phyloP scores from a whole-genome alignment of 2,329 filamentous ascomycete genomes.

The Talaromyces verruculosus region DNA sequence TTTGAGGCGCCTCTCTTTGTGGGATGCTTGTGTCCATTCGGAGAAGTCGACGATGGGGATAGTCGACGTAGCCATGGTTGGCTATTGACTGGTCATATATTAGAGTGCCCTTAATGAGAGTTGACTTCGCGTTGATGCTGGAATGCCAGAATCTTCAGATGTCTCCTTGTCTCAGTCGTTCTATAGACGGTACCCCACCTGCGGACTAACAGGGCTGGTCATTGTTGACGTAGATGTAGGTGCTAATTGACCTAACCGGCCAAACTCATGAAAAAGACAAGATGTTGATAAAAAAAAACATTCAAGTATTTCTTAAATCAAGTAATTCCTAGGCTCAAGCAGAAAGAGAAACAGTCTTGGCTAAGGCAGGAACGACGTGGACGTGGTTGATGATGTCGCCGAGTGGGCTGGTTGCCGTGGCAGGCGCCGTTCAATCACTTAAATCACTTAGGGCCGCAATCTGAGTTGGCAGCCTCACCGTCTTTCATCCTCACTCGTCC shows the following conservation, averaged over 20 bases:
- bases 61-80: neutral
- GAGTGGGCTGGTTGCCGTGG: conserved; percentile 21
- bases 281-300: neutral
- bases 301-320: neutral
- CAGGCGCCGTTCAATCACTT: neutral
- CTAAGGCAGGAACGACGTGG: neutral
- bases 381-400: conserved; percentile 1
- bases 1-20: conserved; percentile 28
- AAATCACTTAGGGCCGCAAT: conserved; percentile 1
- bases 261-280: neutral
- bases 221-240: neutral
- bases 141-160: neutral
- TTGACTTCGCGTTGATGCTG: neutral
- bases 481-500: conserved; percentile 4
- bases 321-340: neutral
- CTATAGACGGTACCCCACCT: neutral
- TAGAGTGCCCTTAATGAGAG: neutral
- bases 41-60: neutral
- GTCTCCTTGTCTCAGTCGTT: neutral
- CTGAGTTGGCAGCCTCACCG: conserved; percentile 13
- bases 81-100: neutral
- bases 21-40: neutral
- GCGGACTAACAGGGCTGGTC: neutral
- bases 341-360: neutral
- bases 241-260: neutral